Evolutionary conservation across 331 rosid genomes (phyloP).

Genomic region (Malus hybrid): DNA sequence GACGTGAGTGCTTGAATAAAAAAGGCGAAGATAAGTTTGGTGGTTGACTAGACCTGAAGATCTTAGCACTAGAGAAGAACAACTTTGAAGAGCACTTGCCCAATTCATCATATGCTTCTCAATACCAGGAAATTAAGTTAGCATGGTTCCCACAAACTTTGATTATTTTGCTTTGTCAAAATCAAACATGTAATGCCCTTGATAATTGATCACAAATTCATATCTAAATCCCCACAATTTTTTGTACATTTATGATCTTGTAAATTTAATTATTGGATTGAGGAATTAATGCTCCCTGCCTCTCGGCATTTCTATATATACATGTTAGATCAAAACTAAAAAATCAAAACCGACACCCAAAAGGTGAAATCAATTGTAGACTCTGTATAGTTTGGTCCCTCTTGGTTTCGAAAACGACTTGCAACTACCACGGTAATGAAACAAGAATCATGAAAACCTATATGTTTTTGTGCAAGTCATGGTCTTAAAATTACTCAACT

Average conservation of each 20-base stretch:
- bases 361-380: neutral
- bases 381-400: neutral
- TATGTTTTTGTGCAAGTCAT: too few relatives aligned
- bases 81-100: neutral
- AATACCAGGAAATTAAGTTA: neutral
- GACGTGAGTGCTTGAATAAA: too few relatives aligned
- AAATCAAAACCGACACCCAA: too few relatives aligned
- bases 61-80: neutral
- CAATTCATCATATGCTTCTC: neutral
- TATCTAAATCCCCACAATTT: neutral
- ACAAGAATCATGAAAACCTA: neutral
- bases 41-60: neutral
- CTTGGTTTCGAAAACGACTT: conserved; percentile 6
- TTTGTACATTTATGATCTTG: neutral
- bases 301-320: neutral
- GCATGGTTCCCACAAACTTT: neutral
- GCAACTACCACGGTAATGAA: neutral
- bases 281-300: conserved; percentile 3
- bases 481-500: too few relatives aligned
- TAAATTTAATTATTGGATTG: neutral
- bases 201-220: neutral
- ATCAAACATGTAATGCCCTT: neutral
- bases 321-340: neutral
- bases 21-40: neutral
- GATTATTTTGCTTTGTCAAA: neutral